Conservation (phyloP, 2,329 filamentous ascomycete species). For the Pseudogymnoascus sp. region DNA sequence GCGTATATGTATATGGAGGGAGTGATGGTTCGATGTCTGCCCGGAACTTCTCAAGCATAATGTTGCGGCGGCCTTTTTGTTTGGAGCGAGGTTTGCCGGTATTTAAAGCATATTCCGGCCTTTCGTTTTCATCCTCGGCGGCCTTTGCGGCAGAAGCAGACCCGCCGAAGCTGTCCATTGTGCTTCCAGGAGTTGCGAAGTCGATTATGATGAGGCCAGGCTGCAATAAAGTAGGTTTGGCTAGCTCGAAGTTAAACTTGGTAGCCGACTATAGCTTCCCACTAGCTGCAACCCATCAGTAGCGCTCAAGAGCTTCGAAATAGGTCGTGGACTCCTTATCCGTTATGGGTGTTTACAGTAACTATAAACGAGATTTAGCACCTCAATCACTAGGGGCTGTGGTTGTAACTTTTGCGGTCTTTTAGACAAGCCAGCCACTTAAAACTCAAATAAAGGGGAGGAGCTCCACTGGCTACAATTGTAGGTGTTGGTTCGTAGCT, state of each 20-base stretch:
- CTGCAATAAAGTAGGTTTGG: neutral
- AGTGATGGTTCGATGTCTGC: constrained; percentile 14
- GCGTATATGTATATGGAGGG: constrained; percentile 12
- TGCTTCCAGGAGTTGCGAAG: constrained; percentile 11
- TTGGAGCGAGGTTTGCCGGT: constrained; percentile 9
- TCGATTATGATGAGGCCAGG: neutral
- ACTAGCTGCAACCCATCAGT: neutral
- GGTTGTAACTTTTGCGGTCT: neutral
- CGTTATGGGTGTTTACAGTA: neutral
- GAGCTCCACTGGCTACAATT: neutral
- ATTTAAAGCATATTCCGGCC: constrained; percentile 8
- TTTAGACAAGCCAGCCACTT: neutral
- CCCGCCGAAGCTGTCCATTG: constrained; percentile 12
- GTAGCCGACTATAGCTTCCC: neutral
- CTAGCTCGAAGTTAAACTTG: neutral
- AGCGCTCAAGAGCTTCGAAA: neutral
- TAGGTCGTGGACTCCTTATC: neutral
- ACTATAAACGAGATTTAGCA: neutral
- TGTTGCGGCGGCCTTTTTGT: constrained; percentile 13
- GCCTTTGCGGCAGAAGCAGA: constrained; percentile 2
- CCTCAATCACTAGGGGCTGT: neutral
- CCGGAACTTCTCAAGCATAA: constrained; percentile 17
- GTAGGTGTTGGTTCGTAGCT: neutral
- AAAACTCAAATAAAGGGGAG: neutral
- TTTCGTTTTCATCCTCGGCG: constrained; percentile 7